These are phyloP conservation scores for Epichloe amarillans DNA, from an alignment of 2,329 filamentous ascomycete species.

Conservation along the genomic window DNA sequence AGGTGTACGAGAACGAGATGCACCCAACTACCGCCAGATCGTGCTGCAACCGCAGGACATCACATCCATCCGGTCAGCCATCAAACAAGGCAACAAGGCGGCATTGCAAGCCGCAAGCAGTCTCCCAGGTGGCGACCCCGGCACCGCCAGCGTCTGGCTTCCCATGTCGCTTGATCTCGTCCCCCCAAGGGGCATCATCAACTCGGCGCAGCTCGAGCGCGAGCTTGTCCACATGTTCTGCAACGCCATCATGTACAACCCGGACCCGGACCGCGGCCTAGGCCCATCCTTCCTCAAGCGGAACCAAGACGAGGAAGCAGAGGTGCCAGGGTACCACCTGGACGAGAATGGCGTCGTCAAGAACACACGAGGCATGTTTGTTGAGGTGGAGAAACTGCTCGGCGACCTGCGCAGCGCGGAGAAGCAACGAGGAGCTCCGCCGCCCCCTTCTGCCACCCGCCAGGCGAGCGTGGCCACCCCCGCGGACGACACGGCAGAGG, in stretches of 20 bases:
- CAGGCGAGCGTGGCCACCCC: constrained; percentile 25
- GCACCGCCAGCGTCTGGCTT: constrained; percentile 45
- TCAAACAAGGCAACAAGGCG: constrained; percentile 57
- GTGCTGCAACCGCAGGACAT: constrained; percentile 66
- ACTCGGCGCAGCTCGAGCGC: constrained; percentile 81
- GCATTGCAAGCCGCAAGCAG: constrained; percentile 46
- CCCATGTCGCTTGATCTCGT: constrained; percentile 64
- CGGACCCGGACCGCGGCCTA: constrained; percentile 60
- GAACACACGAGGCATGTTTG: constrained; percentile 80
- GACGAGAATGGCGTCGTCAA: constrained; percentile 80
- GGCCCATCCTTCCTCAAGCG: constrained; percentile 45
- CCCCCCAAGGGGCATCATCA: constrained; percentile 77
- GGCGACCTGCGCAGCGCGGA: constrained; percentile 66
- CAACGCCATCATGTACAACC: constrained; percentile 97
- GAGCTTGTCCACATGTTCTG: constrained; percentile 95
- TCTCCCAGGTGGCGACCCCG: constrained; percentile 46
- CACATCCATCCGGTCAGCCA: constrained; percentile 62
- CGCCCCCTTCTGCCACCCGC: constrained; percentile 18
- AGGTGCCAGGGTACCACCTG: constrained; percentile 46
- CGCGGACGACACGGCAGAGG: constrained; percentile 34
- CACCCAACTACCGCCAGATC: constrained; percentile 61
- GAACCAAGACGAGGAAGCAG: constrained; percentile 29
- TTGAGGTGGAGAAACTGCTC: constrained; percentile 69
- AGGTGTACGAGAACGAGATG: constrained; percentile 60
- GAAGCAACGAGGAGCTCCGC: constrained; percentile 30